These are phyloP conservation scores for Obelidium mucronatum DNA, from an alignment of 192 early-diverging fungal genomes.

Conservation along the genomic window DNA sequence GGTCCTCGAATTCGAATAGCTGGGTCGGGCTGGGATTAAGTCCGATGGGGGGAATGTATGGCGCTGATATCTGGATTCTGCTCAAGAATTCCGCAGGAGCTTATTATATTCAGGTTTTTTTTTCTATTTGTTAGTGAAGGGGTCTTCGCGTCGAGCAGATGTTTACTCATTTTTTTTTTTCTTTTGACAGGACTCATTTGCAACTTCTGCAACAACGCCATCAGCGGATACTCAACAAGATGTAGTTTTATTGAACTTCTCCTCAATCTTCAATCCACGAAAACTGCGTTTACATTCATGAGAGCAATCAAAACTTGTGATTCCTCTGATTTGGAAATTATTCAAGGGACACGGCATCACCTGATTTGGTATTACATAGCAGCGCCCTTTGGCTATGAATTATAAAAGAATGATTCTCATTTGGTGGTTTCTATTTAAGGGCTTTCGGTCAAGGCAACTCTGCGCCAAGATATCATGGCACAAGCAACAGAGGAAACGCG, in stretches of 20 bases:
- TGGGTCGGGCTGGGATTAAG: constrained; percentile 28
- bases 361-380: constrained; percentile 25
- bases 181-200: constrained; percentile 22
- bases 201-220: not conserved
- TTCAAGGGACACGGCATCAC: not conserved
- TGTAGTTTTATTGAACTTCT: not conserved
- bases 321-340: not conserved
- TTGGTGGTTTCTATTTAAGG: too few relatives aligned
- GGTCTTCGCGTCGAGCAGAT: not conserved
- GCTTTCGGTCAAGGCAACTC: not conserved
- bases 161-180: not conserved
- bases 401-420: too few relatives aligned
- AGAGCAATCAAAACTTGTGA: constrained; percentile 29
- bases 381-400: not conserved
- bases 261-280: not conserved
- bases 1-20: not conserved
- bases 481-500: constrained; percentile 17
- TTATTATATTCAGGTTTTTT: constrained; percentile 32
- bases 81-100: not conserved
- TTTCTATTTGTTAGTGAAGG: not conserved
- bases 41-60: constrained; percentile 28
- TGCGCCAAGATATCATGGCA: not conserved
- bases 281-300: constrained; percentile 16
- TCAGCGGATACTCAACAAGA: constrained; percentile 24
- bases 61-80: constrained; percentile 32